phyloP scores from a whole-genome alignment of 2,329 filamentous ascomycete genomes.

The Lachnellula occidentalis region DNA sequence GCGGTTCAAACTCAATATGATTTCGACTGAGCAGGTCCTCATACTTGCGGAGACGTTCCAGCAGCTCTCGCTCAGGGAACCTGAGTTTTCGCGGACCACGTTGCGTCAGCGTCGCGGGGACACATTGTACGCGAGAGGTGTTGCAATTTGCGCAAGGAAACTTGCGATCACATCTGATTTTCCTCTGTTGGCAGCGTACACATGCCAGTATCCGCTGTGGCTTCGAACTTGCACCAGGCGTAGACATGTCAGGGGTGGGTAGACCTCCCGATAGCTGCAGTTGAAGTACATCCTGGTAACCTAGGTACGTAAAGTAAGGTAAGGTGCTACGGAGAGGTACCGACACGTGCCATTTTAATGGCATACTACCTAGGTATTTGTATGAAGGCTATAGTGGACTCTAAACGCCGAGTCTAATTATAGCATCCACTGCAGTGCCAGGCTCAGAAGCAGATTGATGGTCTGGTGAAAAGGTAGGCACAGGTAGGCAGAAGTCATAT shows the following conservation, averaged over 20 bases:
- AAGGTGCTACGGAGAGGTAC: too few species aligned
- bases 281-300: background rate
- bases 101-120: conserved; percentile 51
- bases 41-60: conserved; percentile 27
- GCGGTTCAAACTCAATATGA: conserved; percentile 26
- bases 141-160: conserved; percentile 67
- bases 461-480: too few species aligned
- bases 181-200: conserved; percentile 69
- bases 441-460: too few species aligned
- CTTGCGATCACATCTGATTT: conserved; percentile 68
- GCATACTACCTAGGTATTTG: too few species aligned
- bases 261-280: background rate
- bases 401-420: too few species aligned
- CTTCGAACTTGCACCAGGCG: conserved; percentile 10
- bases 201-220: conserved; percentile 44
- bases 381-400: too few species aligned
- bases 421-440: too few species aligned
- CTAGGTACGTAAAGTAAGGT: too few species aligned
- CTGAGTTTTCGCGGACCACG: conserved; percentile 50
- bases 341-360: too few species aligned
- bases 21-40: conserved; percentile 27
- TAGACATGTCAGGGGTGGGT: conserved; percentile 3
- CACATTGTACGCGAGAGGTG: conserved; percentile 56
- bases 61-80: conserved; percentile 28
- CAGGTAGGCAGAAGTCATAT: too few species aligned